These are phyloP conservation scores for Candida smagusa DNA, from an alignment of 1,139 yeast species.

Conservation along the genomic window DNA sequence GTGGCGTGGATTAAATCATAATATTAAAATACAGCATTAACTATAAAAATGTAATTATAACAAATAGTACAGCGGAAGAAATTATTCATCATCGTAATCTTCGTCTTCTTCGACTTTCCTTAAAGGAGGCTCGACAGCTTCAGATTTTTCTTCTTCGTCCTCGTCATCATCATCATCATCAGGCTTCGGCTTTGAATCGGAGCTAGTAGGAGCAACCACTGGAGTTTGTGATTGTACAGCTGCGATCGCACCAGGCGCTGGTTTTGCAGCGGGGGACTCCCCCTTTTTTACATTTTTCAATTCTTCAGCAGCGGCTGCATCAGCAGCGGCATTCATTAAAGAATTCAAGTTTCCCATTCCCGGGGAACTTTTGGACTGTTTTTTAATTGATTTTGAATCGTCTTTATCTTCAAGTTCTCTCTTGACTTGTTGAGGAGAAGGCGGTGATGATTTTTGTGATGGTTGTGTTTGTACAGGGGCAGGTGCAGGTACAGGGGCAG, in stretches of 20 bases:
- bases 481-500: conserved; percentile 9
- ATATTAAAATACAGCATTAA: not conserved
- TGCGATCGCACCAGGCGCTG: conserved; percentile 6
- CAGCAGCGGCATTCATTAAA: conserved; percentile 30
- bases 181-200: conserved; percentile 7
- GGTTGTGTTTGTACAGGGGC: not conserved
- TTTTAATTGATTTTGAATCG: conserved; percentile 23
- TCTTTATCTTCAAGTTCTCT: conserved; percentile 40
- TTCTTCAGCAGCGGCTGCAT: conserved; percentile 12
- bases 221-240: conserved; percentile 1
- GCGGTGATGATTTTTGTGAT: conserved; percentile 7
- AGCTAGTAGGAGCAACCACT: conserved; percentile 10
- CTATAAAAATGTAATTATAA: not conserved
- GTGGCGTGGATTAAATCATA: too few relatives aligned
- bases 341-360: conserved; percentile 21
- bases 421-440: conserved; percentile 16
- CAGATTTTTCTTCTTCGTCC: conserved; percentile 22
- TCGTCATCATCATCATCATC: conserved; percentile 39
- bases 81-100: conserved; percentile 65
- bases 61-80: conserved; percentile 1
- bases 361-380: conserved; percentile 12
- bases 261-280: conserved; percentile 7
- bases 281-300: conserved; percentile 9
- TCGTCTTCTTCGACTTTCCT: conserved; percentile 81
- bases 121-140: conserved; percentile 60